Conservation (phyloP, 192 early-diverging fungal species). For the Martensiomyces pterosporus region DNA sequence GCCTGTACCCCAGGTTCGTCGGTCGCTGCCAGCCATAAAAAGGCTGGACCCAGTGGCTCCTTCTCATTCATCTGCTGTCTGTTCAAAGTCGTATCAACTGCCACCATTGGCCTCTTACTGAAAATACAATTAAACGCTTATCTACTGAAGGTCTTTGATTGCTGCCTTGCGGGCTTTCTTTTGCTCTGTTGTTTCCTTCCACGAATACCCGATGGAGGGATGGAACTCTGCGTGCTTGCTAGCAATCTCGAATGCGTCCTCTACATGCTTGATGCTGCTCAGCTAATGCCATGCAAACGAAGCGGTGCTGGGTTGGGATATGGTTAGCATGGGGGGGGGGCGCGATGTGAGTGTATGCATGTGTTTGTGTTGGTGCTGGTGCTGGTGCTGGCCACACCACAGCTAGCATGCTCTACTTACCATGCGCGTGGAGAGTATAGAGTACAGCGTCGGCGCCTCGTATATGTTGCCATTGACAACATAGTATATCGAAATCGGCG, state of each 20-base stretch:
- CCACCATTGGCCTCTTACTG: background rate
- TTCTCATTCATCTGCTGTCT: slow-evolving; percentile 1
- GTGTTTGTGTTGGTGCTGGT: too few relatives aligned
- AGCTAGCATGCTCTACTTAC: too few relatives aligned
- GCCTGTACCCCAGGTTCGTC: slow-evolving; percentile 90
- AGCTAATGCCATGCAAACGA: too few relatives aligned
- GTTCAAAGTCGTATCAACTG: too few relatives aligned
- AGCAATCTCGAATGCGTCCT: slow-evolving; percentile 41
- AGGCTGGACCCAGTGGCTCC: background rate
- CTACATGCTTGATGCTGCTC: slow-evolving; percentile 45
- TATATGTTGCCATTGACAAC: slow-evolving; percentile 69
- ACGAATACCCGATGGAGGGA: slow-evolving; percentile 43
- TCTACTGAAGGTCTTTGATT: slow-evolving; percentile 21
- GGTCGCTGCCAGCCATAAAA: slow-evolving; percentile 78
- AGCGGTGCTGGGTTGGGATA: too few relatives aligned
- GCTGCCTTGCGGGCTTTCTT: slow-evolving; percentile 33
- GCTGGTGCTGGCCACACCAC: too few relatives aligned
- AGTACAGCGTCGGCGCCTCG: slow-evolving; percentile 68
- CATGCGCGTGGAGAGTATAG: slow-evolving; percentile 63
- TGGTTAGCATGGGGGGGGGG: too few relatives aligned
- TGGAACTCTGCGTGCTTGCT: slow-evolving; percentile 39
- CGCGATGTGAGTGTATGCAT: too few relatives aligned
- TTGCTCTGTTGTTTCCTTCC: slow-evolving; percentile 33
- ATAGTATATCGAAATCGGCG: slow-evolving; percentile 52
- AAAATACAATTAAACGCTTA: background rate